A percentile compares a stretch with the other conserved stretches of the same genome.
phyloP scores from a whole-genome alignment of 2,329 filamentous ascomycete species.

The Fusarium odoratissimum region DNA sequence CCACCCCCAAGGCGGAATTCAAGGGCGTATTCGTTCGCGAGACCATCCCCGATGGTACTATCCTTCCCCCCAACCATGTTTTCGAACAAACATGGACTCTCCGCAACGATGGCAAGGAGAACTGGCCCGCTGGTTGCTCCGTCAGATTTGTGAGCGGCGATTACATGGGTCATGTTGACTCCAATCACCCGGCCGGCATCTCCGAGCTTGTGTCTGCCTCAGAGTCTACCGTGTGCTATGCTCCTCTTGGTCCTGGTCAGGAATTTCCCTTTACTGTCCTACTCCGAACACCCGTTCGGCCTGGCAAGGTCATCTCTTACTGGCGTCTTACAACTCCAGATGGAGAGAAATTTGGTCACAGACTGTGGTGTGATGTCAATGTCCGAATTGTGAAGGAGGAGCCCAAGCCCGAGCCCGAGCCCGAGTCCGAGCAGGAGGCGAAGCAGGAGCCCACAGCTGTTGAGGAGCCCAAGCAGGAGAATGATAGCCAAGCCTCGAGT shows the following conservation, averaged over 20 bases:
- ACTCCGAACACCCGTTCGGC: constrained; percentile 81
- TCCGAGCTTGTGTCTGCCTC: constrained; percentile 81
- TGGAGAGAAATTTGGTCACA: constrained; percentile 88
- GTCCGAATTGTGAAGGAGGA: constrained; percentile 64
- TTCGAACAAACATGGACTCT: constrained; percentile 95
- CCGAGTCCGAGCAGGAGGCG: constrained; percentile 39
- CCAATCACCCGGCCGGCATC: constrained; percentile 80
- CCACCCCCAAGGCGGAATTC: constrained; percentile 50
- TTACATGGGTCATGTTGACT: constrained; percentile 93
- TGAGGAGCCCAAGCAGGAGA: constrained; percentile 48
- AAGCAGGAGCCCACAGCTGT: constrained; percentile 34
- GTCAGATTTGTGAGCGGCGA: constrained; percentile 94
- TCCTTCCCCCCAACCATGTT: constrained; percentile 74
- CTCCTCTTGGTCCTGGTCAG: constrained; percentile 77
- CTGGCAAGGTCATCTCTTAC: constrained; percentile 90
- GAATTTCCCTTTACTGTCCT: constrained; percentile 84
- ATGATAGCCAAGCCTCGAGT: constrained; percentile 48
- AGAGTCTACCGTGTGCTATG: constrained; percentile 82
- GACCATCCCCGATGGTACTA: constrained; percentile 80
- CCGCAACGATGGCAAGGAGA: constrained; percentile 79
- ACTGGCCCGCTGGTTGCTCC: constrained; percentile 90
- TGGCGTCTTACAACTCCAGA: constrained; percentile 90
- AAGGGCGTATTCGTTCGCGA: constrained; percentile 79
- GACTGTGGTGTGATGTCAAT: constrained; percentile 92
- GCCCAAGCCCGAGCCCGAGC: constrained; percentile 27